Evolutionary conservation across 352 stramenopile genomes (phyloP), one percentile per base, ranked within the genome.

Genomic region (Blastocystis sp.): DNA sequence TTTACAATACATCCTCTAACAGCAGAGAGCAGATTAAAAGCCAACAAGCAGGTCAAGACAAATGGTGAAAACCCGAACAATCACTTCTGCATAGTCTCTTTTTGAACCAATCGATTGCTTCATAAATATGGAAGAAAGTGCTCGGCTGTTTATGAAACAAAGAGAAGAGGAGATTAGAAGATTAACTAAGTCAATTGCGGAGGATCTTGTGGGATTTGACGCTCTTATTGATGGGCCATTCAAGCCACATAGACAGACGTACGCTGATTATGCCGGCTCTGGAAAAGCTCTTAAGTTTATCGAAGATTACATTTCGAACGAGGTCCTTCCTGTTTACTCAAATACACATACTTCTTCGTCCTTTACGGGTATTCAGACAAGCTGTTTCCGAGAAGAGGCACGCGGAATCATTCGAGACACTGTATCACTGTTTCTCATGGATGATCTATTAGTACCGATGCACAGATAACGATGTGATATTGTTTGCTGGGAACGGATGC

Each of bases 271-370:
- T 76, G 98, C 95, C 15, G 96, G 96, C 59, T 97, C 93, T 53
- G 94, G 94, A 76, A 94, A 95, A 82, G 92, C 94, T 3, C 79
- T 98, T 9, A 90, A 84, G 59, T 95, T 92, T 63, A 93, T 98
- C 11, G 96, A 98, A 91, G 84, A 93, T 18, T 98, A 97, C 76
- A 90, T 98, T 3, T 63, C 90, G 39, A 45, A 92, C 41, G 92
- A 94, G 45, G 96, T 98, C 34, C 89, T 98, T 79, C 95, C 96
- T 0, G 92, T 97, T 53, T 98, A 98, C 91, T 96, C 95, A 39
- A 99, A 99, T 90, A 99, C 96, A 20, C 96, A 99, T 92, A 98
- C 96, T 20, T 95, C 93, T 37, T 94, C 93, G 8, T 95, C 93
- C 29, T 91, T 93, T 64, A 95, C 93, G 7, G 94, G 94, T 23